Base-by-base conservation (phyloP, 495 filamentous ascomycete genomes). In the Penicillium fimorum region DNA sequence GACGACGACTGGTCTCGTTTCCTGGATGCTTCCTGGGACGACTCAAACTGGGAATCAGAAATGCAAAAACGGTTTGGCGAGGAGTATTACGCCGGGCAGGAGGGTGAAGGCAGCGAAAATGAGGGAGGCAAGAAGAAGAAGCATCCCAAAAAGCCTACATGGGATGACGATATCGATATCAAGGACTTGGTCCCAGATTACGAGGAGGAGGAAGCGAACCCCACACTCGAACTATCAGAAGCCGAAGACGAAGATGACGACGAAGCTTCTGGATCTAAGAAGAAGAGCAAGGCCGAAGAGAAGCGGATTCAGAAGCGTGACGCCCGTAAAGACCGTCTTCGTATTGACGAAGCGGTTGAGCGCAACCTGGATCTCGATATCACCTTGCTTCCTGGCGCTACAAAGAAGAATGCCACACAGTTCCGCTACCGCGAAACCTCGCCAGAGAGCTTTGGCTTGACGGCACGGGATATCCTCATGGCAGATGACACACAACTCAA, bases 141-240 rank as follows among this genome's bases (percentile, higher is more conserved):
- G 56, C 84, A 82, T 54, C 72, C 82, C 17, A 94, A 90, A 78
- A 98, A 98, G 78, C 94, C 94, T 18, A 89, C 85, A 53, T 98
- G 92, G 90, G 89, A 96, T 56, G 91, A 96, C 61, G 94, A 98
- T 64, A 96, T 97, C 63, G 92, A 96, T 63, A 97, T 97, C 74
- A 88, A 85, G 27, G 93, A 98, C 68, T 73, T 98, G 29, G 73
- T 96, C 38, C 91, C 92, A 2, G 90, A 94, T 55, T 97, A 95
- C 64, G 83, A 82, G 12, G 78, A 89, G 13, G 85, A 85, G 30
- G 76, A 77, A 17, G 79, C 78, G 12, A 73, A 79, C 51, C 82
- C 85, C 22, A 66, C 71, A 0, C 70, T 87, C 45, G 74, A 76
- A 1, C 70, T 86, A 3, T 81, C 83, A 3, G 80, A 85, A 50